Percentiles rank a stretch among this genome's conserved stretches.
These are phyloP conservation scores for Pleurotus giganteus DNA, from an alignment of 768 basidiomycete genomes.

Conservation along the genomic window DNA sequence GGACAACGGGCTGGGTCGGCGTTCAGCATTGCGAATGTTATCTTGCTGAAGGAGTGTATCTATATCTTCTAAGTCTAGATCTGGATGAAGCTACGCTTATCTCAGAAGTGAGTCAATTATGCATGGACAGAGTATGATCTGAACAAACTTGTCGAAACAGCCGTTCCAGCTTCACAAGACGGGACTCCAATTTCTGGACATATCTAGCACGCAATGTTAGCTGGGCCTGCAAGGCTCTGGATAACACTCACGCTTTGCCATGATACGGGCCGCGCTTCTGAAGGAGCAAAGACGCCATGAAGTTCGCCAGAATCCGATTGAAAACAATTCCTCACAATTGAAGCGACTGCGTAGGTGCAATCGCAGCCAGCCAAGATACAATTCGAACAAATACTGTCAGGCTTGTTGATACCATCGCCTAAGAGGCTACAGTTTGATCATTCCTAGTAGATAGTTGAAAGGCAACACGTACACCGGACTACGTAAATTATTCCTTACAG, in stretches of 20 bases:
- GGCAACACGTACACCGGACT: slow-evolving; percentile 39
- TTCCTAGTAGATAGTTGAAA: background rate
- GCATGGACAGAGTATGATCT: background rate
- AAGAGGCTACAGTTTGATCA: slow-evolving; percentile 19
- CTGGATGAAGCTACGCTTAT: slow-evolving; percentile 47
- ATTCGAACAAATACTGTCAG: slow-evolving; percentile 60
- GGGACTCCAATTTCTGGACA: slow-evolving; percentile 59
- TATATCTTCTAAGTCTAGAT: slow-evolving; percentile 63
- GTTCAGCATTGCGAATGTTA: background rate
- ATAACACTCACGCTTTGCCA: slow-evolving; percentile 34
- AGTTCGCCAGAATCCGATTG: background rate
- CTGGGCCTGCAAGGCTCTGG: background rate
- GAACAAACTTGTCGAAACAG: slow-evolving; percentile 48
- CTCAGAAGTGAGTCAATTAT: background rate
- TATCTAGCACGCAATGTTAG: slow-evolving; percentile 49
- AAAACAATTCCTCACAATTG: slow-evolving; percentile 47
- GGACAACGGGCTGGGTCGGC: background rate
- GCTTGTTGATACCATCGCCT: slow-evolving; percentile 72
- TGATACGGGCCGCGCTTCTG: slow-evolving; percentile 63
- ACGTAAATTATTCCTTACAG: background rate
- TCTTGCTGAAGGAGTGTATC: slow-evolving; percentile 22
- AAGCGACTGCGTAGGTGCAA: slow-evolving; percentile 67
- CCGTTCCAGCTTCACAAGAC: slow-evolving; percentile 64
- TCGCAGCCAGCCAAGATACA: slow-evolving; percentile 56
- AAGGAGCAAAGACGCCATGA: background rate